phyloP scores from a whole-genome alignment of 139 green algal species.

The Eudorina sp. region DNA sequence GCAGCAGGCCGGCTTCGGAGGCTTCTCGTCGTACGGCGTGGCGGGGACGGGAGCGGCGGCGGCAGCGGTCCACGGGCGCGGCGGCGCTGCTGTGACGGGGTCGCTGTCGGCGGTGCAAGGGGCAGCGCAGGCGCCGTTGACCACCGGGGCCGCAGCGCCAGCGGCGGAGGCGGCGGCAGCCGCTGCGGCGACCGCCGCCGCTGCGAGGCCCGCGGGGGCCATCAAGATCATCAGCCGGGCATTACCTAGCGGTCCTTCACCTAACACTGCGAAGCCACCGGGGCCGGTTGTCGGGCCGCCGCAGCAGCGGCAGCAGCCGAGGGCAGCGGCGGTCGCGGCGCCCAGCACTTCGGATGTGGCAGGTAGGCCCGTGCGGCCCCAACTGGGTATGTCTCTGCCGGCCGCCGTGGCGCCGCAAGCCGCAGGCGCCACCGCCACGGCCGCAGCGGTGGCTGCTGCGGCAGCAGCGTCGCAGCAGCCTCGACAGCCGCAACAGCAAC shows the following conservation, averaged over 20 bases:
- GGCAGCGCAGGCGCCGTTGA: background rate
- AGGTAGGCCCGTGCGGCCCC: too few relatives aligned
- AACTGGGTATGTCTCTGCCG: too few relatives aligned
- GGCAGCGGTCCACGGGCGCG: background rate
- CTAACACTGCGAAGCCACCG: too few relatives aligned
- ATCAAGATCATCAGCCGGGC: conserved; percentile 13
- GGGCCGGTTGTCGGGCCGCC: too few relatives aligned
- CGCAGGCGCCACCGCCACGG: background rate
- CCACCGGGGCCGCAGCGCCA: background rate
- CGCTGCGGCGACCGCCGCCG: background rate
- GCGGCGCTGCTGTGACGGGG: background rate
- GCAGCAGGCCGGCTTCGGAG: background rate
- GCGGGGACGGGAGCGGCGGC: background rate
- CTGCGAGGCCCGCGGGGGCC: background rate
- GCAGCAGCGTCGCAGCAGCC: conserved; percentile 49
- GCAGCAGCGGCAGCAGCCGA: conserved; percentile 49
- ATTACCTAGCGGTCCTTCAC: too few relatives aligned
- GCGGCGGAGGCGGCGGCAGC: background rate
- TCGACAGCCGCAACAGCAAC: conserved; percentile 1
- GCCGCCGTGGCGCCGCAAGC: background rate
- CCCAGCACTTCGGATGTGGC: background rate
- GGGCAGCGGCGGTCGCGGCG: background rate
- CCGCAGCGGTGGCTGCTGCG: conserved; percentile 5
- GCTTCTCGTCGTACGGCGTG: background rate
- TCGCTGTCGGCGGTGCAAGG: background rate